Conservation (phyloP, 768 basidiomycete genomes). For the Tulasnella sp. region DNA sequence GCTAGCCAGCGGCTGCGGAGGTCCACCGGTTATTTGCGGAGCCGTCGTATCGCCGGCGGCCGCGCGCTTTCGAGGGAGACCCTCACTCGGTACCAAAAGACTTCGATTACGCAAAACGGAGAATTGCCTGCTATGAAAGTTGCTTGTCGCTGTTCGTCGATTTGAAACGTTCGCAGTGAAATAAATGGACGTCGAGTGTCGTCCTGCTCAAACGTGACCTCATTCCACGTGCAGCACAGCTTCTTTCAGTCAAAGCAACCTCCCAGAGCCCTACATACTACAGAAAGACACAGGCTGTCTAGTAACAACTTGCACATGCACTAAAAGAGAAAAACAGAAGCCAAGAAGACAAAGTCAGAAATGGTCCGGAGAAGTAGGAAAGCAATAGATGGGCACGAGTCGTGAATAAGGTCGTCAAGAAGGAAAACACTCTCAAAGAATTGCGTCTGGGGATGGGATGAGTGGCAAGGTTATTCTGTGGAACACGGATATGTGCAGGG, state of each 20-base stretch:
- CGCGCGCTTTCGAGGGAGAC: too few species aligned
- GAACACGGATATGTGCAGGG: not conserved
- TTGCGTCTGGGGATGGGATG: not conserved
- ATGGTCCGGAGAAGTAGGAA: not conserved
- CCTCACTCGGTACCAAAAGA: too few species aligned
- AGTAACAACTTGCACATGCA: not conserved
- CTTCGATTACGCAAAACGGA: too few species aligned
- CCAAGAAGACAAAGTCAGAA: not conserved
- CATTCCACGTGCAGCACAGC: not conserved
- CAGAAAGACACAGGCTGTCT: not conserved
- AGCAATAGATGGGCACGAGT: not conserved
- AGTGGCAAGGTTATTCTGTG: too few species aligned
- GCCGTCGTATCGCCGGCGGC: not conserved
- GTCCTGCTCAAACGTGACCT: too few species aligned
- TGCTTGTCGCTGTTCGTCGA: too few species aligned
- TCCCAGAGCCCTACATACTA: not conserved
- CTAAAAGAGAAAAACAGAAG: not conserved
- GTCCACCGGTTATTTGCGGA: too few species aligned
- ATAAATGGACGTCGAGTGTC: too few species aligned
- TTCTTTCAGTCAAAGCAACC: not conserved
- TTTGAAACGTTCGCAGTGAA: too few species aligned
- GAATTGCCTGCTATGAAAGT: too few species aligned
- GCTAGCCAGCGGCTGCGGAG: too few species aligned
- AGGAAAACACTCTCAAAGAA: not conserved
- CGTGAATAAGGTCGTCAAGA: not conserved